Conservation (phyloP, 768 basidiomycete species). For the Termitomyces sp. region DNA sequence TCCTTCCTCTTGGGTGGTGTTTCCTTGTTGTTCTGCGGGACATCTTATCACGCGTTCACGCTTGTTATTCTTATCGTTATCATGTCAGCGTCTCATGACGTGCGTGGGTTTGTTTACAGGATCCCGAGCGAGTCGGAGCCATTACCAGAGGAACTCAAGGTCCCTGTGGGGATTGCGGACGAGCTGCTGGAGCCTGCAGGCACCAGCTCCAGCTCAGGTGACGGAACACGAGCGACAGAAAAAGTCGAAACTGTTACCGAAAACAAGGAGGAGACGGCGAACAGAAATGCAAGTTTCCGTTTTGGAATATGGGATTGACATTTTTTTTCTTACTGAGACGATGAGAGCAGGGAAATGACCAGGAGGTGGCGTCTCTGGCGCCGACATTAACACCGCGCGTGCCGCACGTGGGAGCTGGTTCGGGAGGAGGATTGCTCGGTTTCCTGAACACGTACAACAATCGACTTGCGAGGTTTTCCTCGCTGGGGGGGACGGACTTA, state of each 20-base stretch:
- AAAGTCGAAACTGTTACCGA: slow-evolving; percentile 13
- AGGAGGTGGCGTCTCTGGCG: slow-evolving; percentile 7
- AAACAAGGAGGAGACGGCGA: slow-evolving; percentile 18
- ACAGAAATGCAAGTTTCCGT: slow-evolving; percentile 22
- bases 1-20: too few species aligned
- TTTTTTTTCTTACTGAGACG: not conserved
- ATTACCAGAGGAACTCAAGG: slow-evolving; percentile 54
- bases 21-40: not conserved
- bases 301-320: slow-evolving; percentile 4
- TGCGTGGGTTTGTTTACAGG: slow-evolving; percentile 24
- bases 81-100: slow-evolving; percentile 1
- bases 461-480: slow-evolving; percentile 45
- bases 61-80: not conserved
- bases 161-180: slow-evolving; percentile 55
- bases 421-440: slow-evolving; percentile 40
- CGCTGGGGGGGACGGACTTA: slow-evolving; percentile 17
- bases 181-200: slow-evolving; percentile 43
- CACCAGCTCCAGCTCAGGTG: slow-evolving; percentile 11
- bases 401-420: slow-evolving; percentile 17
- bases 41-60: not conserved
- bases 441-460: slow-evolving; percentile 60
- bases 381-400: slow-evolving; percentile 14
- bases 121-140: slow-evolving; percentile 49
- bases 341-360: slow-evolving; percentile 11
- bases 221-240: slow-evolving; percentile 14